A percentile compares a stretch with the other conserved stretches of the same genome.
These are phyloP conservation scores for Favolaschia claudopus DNA, from an alignment of 768 basidiomycete species.

Conservation along the genomic window DNA sequence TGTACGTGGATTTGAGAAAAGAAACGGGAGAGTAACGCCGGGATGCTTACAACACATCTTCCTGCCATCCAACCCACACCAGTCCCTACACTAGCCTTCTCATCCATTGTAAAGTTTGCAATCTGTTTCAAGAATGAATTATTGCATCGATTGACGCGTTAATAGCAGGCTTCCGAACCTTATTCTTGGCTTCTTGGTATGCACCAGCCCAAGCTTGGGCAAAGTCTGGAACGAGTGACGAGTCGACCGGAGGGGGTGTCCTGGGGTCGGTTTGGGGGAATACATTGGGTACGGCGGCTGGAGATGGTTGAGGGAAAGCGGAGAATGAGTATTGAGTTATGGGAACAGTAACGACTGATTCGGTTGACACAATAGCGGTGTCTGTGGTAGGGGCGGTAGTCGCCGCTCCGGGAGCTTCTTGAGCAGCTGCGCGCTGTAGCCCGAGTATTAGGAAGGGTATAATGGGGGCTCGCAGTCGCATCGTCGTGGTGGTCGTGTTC, in stretches of 20 bases:
- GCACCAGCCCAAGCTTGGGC: constrained; percentile 66
- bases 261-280: constrained; percentile 64
- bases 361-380: constrained; percentile 1
- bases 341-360: constrained; percentile 39
- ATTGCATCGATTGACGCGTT: constrained; percentile 25
- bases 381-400: constrained; percentile 9
- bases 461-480: constrained; percentile 13
- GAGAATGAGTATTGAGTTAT: constrained; percentile 56
- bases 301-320: constrained; percentile 68
- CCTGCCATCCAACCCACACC: constrained; percentile 74
- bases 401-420: constrained; percentile 21
- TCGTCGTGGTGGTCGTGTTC: constrained; percentile 17
- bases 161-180: constrained; percentile 45
- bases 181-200: constrained; percentile 61
- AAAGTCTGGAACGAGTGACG: constrained; percentile 53
- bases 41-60: constrained; percentile 65
- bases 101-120: constrained; percentile 58
- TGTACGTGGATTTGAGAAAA: constrained; percentile 22
- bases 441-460: constrained; percentile 13
- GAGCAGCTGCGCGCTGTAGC: constrained; percentile 6
- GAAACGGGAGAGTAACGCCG: not conserved
- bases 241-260: constrained; percentile 59
- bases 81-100: constrained; percentile 71
- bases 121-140: constrained; percentile 42
- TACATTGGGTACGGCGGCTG: constrained; percentile 57